Evolutionary conservation across 108 stramenopile genomes (phyloP).

Genomic region (Pseudonitzschia pungens): DNA sequence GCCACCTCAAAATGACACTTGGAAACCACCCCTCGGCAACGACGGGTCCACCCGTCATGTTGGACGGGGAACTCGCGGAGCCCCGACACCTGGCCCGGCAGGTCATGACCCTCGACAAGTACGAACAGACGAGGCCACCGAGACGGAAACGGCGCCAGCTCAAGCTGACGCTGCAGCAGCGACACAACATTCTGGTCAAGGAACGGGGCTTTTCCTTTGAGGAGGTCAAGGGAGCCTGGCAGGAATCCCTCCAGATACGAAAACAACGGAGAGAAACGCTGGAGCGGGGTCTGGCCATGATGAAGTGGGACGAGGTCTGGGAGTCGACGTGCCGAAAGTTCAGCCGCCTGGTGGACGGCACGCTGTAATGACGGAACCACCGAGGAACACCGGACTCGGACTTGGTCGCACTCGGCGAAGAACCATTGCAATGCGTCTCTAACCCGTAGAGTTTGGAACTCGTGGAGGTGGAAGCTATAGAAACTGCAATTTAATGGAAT

Average conservation of each 20-base stretch:
- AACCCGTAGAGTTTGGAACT: no score
- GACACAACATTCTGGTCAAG: slow-evolving; percentile 50
- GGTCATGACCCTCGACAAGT: slow-evolving; percentile 41
- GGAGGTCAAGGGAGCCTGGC: slow-evolving; percentile 56
- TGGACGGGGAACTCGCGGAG: slow-evolving; percentile 43
- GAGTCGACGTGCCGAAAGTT: slow-evolving; percentile 57
- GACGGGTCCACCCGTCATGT: slow-evolving; percentile 53
- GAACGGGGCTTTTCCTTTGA: slow-evolving; percentile 43
- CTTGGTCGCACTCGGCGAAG: background rate
- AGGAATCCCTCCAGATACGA: slow-evolving; percentile 42
- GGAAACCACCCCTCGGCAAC: slow-evolving; percentile 63
- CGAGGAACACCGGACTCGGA: no score
- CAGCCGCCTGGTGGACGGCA: slow-evolving; percentile 30
- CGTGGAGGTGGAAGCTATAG: no score
- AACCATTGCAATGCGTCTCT: no score
- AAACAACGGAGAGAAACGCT: slow-evolving; percentile 52
- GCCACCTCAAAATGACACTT: slow-evolving; percentile 60
- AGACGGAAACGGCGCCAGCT: slow-evolving; percentile 46
- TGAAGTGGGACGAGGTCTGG: slow-evolving; percentile 54
- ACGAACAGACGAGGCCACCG: slow-evolving; percentile 49
- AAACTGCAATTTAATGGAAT: no score
- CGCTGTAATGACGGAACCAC: background rate
- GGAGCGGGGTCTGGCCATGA: slow-evolving; percentile 33
- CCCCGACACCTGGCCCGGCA: background rate
- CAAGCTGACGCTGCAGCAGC: slow-evolving; percentile 35